phyloP scores from a whole-genome alignment of 495 filamentous ascomycete genomes.

The Xylaria intraflava region DNA sequence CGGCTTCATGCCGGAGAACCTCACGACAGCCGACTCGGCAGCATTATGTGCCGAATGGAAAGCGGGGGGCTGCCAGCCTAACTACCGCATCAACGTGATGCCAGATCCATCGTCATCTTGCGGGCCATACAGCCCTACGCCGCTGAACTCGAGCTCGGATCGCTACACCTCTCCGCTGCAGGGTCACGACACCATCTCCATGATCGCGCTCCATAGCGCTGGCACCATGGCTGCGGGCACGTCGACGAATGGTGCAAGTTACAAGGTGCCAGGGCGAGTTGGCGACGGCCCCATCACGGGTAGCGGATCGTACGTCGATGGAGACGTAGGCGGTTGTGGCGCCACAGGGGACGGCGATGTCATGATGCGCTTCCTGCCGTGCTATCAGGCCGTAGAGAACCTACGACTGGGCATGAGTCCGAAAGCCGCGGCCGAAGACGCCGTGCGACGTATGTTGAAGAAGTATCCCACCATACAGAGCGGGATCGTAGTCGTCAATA shows the following conservation, averaged over 20 bases:
- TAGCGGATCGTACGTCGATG: slow-evolving; percentile 44
- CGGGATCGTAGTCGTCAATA: slow-evolving; percentile 40
- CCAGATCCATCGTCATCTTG: slow-evolving; percentile 31
- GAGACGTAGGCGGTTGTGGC: slow-evolving; percentile 42
- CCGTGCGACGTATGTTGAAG: slow-evolving; percentile 37
- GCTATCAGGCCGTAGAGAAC: slow-evolving; percentile 45
- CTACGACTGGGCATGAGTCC: slow-evolving; percentile 38
- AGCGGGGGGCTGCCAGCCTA: slow-evolving; percentile 29
- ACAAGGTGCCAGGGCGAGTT: slow-evolving; percentile 43
- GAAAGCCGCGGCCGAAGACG: slow-evolving; percentile 37
- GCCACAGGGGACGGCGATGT: slow-evolving; percentile 46
- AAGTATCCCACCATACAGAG: slow-evolving; percentile 38
- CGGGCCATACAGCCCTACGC: slow-evolving; percentile 34
- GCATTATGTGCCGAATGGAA: slow-evolving; percentile 33
- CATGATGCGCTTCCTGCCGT: slow-evolving; percentile 47
- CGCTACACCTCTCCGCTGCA: background rate
- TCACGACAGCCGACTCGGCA: slow-evolving; percentile 30
- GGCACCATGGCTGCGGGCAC: slow-evolving; percentile 43
- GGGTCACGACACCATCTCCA: slow-evolving; percentile 43
- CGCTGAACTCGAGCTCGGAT: slow-evolving; percentile 1
- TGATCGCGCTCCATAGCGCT: slow-evolving; percentile 33
- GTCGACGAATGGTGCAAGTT: slow-evolving; percentile 42
- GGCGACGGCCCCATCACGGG: slow-evolving; percentile 45
- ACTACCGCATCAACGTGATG: slow-evolving; percentile 36
- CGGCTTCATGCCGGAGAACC: slow-evolving; percentile 35